Evolutionary conservation across 2,329 filamentous ascomycete species (phyloP), one percentile per base, ranked within the genome.

Genomic region (Monosporascus sp.): DNA sequence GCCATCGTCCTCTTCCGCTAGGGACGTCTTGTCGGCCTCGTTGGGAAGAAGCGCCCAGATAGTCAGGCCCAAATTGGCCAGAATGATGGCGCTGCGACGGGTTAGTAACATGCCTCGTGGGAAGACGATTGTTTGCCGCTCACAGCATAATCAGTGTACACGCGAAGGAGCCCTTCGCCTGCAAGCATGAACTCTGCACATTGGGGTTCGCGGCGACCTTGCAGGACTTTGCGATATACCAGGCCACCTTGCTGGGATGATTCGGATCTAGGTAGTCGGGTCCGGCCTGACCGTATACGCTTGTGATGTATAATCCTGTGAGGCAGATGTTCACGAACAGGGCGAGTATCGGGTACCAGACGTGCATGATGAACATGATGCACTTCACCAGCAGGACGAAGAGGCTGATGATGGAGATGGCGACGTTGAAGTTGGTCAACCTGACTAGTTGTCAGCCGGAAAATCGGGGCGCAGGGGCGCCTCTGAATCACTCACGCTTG

Each of bases 171-270:
- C 77, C 81, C 67, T 90, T 87, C 6, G 88, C 87, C 66, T 88
- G 78, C 63, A 76, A 70, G 68, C 89, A 93, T 61, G 81, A 83
- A 51, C 77, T 71, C 47, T 80, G 74, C 27, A 80, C 78, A 48
- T 70, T 71, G 55, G 77, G 77, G 5, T 77, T 73, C 50, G 73
- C 74, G 2, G 85, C 84, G 38, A 86, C 76, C 50, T 70, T 74
- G 71, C 89, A 93, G 56, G 81, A 82, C 67, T 87, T 83, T 51
- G 80, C 79, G 60, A 92, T 82, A 68, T 91, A 92, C 89, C 89
- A 93, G 6, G 87, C 80, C 25, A 82, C 77, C 25, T 76, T 75
- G 62, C 84, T 84, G 5, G 79, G 80, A 62, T 84, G 79, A 44
- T 75, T 68, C 6, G 81, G 71, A 68, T 93, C 88, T 58, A 81